These are phyloP conservation scores for Citrus hindsii DNA, from an alignment of 345 rosid genomes.

Conservation along the genomic window DNA sequence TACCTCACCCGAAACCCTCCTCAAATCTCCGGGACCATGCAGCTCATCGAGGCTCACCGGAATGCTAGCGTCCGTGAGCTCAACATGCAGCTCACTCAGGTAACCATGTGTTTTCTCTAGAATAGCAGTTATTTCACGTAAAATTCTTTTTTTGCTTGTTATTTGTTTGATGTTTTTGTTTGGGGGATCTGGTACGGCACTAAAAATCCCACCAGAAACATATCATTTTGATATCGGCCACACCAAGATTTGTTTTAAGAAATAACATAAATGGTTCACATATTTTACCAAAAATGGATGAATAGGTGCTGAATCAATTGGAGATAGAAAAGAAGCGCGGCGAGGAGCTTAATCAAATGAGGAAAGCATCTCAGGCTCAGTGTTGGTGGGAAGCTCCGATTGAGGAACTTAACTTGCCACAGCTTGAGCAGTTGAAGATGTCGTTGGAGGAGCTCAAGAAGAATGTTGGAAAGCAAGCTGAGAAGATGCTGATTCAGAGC, in stretches of 20 bases:
- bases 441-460: slow-evolving; percentile 38
- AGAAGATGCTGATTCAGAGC: slow-evolving; percentile 19
- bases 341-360: slow-evolving; percentile 30
- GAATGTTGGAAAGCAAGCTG: slow-evolving; percentile 28
- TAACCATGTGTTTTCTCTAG: no score
- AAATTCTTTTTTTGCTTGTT: no score
- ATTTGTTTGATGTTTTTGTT: no score
- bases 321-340: slow-evolving; percentile 45
- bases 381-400: slow-evolving; percentile 56
- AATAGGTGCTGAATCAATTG: slow-evolving; percentile 31
- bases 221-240: no score
- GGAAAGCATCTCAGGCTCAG: slow-evolving; percentile 15
- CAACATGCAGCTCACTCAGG: slow-evolving; percentile 36
- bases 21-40: slow-evolving; percentile 20
- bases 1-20: slow-evolving; percentile 22
- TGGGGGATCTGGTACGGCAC: no score
- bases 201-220: no score
- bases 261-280: neutral
- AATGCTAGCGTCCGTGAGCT: slow-evolving; percentile 41
- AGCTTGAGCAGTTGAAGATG: slow-evolving; percentile 34
- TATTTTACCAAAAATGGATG: neutral
- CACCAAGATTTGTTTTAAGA: neutral
- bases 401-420: slow-evolving; percentile 19
- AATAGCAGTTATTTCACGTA: no score
- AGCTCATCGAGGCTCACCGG: slow-evolving; percentile 45